Base-by-base conservation (phyloP, 2,329 filamentous ascomycete species). In the Ilyonectria mors-panacis region DNA sequence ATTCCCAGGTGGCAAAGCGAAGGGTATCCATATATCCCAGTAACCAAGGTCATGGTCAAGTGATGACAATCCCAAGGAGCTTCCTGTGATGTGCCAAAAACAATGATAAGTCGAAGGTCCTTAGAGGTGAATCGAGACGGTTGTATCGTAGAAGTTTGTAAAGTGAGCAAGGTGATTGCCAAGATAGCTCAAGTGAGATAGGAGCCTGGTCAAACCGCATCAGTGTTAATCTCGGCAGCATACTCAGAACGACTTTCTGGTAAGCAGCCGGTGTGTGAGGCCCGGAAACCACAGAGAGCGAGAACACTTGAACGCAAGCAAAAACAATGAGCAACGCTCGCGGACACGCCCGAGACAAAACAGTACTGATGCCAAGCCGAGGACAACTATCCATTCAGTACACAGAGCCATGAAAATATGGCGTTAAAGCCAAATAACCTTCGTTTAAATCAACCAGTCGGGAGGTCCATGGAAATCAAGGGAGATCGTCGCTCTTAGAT, bases 401-500 rank as follows among this genome's bases (percentile, higher is more conserved):
- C 60, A 54, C 23, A 19, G 21, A 26, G 30, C 17, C 35, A 21
- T 37, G 19, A 37, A 23, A 33, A 50, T 13, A 21, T 51, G 48
- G 30, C 50, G 33, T 30, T 6, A 37, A 54, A 33, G 44, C 53
- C 33, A 58, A 13, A 35, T 8, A 30, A 15, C 13, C 19, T 39
- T 61, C 28, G 17, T 26, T 35, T 21, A 30, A 30, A 50, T 51
- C 35, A 47, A 51, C 19, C 28, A 53, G 6, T 35, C 54, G 26
- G 10, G 19, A 26, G 42, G 23, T 26, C 39, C 44, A 21, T n/a
- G 33, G 30, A 21, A 42, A 70, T 75, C 60, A 81, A 51, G 80
- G 78, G 12, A 81, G 65, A 67, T 80, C 74, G 59, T 81, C 79
- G 50, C 73, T 77, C 68, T 78, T 75, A 23, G 78, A 72, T 53